These are phyloP conservation scores for Arthrobotrys conoides DNA, from an alignment of 2,329 filamentous ascomycete genomes.

Conservation along the genomic window DNA sequence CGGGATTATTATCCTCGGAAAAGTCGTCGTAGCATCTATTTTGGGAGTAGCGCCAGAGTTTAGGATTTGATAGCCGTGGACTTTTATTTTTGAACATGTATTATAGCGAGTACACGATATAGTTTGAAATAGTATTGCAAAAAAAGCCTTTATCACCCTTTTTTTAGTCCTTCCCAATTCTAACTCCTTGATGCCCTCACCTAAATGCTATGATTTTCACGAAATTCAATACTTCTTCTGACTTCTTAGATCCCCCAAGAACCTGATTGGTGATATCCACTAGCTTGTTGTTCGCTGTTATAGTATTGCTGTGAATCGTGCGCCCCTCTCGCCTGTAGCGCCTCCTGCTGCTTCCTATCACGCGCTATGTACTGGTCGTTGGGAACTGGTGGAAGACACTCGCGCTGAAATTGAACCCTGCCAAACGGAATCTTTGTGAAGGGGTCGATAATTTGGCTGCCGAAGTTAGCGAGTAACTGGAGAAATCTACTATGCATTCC, in stretches of 20 bases:
- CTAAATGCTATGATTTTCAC: not conserved
- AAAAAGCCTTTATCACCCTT: too few species aligned
- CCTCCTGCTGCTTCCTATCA: conserved; percentile 38
- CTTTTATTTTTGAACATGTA: too few species aligned
- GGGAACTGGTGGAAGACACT: conserved; percentile 32
- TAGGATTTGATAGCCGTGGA: too few species aligned
- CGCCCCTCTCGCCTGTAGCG: conserved; percentile 10
- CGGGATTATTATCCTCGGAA: not conserved
- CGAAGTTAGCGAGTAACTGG: conserved; percentile 37
- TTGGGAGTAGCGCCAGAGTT: not conserved
- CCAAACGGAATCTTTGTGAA: conserved; percentile 47
- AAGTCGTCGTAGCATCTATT: not conserved
- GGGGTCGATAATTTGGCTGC: conserved; percentile 49
- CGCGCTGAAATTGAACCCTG: conserved; percentile 32
- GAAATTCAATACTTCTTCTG: not conserved
- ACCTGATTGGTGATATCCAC: conserved; percentile 12
- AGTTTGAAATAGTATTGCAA: too few species aligned
- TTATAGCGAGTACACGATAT: too few species aligned
- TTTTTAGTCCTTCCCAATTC: not conserved
- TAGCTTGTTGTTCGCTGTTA: not conserved
- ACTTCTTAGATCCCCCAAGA: conserved; percentile 46
- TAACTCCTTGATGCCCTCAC: not conserved
- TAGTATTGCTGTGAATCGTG: not conserved
- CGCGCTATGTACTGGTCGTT: conserved; percentile 41
- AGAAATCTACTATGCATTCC: conserved; percentile 46